A percentile compares a stretch with the other conserved stretches of the same genome.
These are phyloP conservation scores for Tetrapisispora nanseiensis DNA, from an alignment of 805 yeast genomes.

Conservation along the genomic window DNA sequence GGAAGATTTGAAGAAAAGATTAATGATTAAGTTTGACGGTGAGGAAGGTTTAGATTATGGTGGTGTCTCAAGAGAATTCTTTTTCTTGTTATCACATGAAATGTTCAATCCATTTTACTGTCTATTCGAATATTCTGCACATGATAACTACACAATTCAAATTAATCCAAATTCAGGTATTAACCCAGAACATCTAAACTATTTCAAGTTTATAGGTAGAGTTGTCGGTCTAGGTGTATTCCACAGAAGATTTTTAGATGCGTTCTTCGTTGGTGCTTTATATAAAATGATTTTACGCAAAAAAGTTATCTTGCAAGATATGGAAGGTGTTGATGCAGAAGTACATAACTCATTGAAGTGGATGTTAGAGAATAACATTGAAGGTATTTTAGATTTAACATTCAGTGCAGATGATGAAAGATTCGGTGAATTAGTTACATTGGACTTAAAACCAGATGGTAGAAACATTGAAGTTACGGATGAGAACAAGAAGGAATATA, in stretches of 20 bases:
- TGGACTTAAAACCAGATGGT: constrained; percentile 87
- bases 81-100: constrained; percentile 92
- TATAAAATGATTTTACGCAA: constrained; percentile 96
- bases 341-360: constrained; percentile 90
- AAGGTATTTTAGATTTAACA: constrained; percentile 76
- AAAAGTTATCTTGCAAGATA: constrained; percentile 88
- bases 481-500: constrained; percentile 90
- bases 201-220: constrained; percentile 96
- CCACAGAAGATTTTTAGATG: constrained; percentile 96
- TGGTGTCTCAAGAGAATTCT: constrained; percentile 97
- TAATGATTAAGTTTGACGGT: constrained; percentile 97
- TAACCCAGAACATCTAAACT: constrained; percentile 95
- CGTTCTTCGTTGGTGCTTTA: constrained; percentile 95
- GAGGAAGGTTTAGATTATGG: constrained; percentile 99
- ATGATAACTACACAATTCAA: constrained; percentile 94
- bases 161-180: constrained; percentile 95
- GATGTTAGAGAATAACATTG: constrained; percentile 91
- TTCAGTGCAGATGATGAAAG: constrained; percentile 87
- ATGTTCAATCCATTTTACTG: constrained; percentile 98
- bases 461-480: constrained; percentile 84
- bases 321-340: constrained; percentile 98
- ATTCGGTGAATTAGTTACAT: constrained; percentile 84
- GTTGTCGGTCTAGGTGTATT: constrained; percentile 96
- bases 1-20: constrained; percentile 91
- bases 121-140: constrained; percentile 92